Evolutionary conservation across 768 basidiomycete species (phyloP), one percentile per base, ranked within the genome.

Genomic region (Filobasidium floriforme): DNA sequence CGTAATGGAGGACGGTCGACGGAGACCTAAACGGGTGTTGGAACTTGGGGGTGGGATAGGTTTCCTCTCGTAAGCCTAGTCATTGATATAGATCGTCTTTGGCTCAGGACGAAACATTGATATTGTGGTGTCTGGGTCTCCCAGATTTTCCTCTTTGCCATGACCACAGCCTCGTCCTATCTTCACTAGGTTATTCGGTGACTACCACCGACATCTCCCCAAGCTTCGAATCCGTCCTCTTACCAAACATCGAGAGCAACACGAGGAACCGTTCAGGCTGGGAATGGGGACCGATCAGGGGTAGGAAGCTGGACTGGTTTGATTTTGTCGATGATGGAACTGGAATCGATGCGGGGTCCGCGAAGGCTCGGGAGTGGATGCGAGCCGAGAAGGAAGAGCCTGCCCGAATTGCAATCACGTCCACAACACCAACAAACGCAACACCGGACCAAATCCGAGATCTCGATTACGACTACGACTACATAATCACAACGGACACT

Each of bases 31-130:
- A 32, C 80, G 81, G 62, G 86, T 84, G 9, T 79, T 91, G 65
- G 91, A 94, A 75, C 80, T 93, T 22, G 91, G 91, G 63, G 86
- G 87, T 72, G 91, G 91, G 24, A 85, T 89, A 41, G 91, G 90
- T 52, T 83, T 90, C 63, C 85, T 86, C 69, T 84, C 88, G 85
- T 89, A 77, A 77, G 87, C 32, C 26, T 60, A 1, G 14, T 22
- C 28, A 19, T 40, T 40, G 7, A 10, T 12, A 37, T 29, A 18
- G 1, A 6, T 32, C 15, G 14, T 19, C 24, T 26, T 32, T n/a
- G 7, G 15, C 41, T 6, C 12, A 37, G 24, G 11, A 41, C 3
- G 37, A 37, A 1, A 60, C 9, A 7, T 15, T 37, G 59, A 40
- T 22, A 6, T 49, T 22, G 46, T 5, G 9, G 32, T 14, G 22